Evolutionary conservation across 805 yeast species (phyloP).

Genomic region (Saturnispora galanensis): DNA sequence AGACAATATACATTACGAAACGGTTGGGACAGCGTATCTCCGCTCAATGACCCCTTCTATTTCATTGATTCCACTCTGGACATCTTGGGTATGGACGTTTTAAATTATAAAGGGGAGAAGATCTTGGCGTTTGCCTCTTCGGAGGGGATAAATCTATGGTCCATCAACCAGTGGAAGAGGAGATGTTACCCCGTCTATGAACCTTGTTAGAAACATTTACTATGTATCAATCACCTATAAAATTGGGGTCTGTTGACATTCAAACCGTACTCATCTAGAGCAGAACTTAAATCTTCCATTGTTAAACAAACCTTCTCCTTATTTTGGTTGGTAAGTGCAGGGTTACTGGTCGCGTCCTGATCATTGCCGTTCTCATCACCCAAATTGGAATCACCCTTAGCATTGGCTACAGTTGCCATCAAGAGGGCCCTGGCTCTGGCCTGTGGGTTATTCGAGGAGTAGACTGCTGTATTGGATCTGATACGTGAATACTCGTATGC

Average conservation of each 20-base stretch:
- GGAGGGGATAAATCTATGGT: constrained; percentile 63
- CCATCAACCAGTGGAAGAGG: constrained; percentile 53
- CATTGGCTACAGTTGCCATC: constrained; percentile 40
- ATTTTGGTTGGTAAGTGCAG: constrained; percentile 14
- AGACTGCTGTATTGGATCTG: constrained; percentile 80
- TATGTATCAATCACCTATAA: constrained; percentile 46
- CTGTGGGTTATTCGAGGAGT: constrained; percentile 77
- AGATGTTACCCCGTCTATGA: constrained; percentile 49
- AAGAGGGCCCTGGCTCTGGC: constrained; percentile 69
- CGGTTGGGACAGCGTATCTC: constrained; percentile 2
- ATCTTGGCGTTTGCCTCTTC: constrained; percentile 53
- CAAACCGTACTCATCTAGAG: constrained; percentile 74
- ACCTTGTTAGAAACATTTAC: constrained; percentile 27
- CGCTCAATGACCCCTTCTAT: constrained; percentile 15
- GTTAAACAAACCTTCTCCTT: constrained; percentile 68
- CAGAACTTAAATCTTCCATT: constrained; percentile 87
- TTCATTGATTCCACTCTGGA: constrained; percentile 28
- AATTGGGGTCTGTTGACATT: constrained; percentile 89
- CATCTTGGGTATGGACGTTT: constrained; percentile 54
- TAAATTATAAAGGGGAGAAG: constrained; percentile 34
- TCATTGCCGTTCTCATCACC: constrained; percentile 26
- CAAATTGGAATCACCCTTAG: constrained; percentile 12
- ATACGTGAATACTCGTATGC: constrained; percentile 94
- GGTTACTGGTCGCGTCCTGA: constrained; percentile 14
- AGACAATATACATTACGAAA: background rate